phyloP scores from a whole-genome alignment of 1,139 yeast species.

The Diutina pseudorugosa region DNA sequence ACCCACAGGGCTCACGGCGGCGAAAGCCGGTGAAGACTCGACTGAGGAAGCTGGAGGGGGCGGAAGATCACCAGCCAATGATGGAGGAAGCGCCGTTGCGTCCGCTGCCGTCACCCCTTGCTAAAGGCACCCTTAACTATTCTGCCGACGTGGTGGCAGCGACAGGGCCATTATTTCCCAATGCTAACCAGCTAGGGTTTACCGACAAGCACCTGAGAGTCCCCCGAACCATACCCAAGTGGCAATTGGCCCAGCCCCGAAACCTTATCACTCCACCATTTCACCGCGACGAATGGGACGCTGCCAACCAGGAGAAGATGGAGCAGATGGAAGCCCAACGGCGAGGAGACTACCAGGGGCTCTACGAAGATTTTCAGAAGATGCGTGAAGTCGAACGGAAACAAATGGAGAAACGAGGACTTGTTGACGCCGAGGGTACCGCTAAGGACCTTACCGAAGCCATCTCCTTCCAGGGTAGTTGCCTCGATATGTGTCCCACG shows the following conservation, averaged over 20 bases:
- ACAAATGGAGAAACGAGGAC: slow-evolving; percentile 69
- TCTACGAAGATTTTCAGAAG: slow-evolving; percentile 45
- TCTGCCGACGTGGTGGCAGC: slow-evolving; percentile 12
- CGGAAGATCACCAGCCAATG: background rate
- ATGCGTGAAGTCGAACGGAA: slow-evolving; percentile 69
- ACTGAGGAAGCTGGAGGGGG: background rate
- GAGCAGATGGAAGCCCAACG: slow-evolving; percentile 20
- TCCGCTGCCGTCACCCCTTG: background rate
- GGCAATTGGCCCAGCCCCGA: slow-evolving; percentile 25
- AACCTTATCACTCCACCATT: slow-evolving; percentile 23
- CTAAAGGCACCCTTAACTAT: slow-evolving; percentile 7
- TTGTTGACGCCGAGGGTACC: slow-evolving; percentile 81
- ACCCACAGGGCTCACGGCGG: background rate
- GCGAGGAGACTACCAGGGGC: slow-evolving; percentile 29
- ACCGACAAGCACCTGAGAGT: slow-evolving; percentile 5
- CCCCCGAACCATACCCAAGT: slow-evolving; percentile 24
- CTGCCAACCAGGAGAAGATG: slow-evolving; percentile 29
- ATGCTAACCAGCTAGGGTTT: slow-evolving; percentile 23
- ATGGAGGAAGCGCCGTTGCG: background rate
- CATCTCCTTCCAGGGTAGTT: slow-evolving; percentile 75
- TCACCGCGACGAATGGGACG: slow-evolving; percentile 28
- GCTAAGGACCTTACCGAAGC: slow-evolving; percentile 81
- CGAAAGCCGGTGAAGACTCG: background rate
- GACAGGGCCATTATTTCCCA: slow-evolving; percentile 19
- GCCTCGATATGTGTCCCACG: slow-evolving; percentile 89